phyloP scores from a whole-genome alignment of 2,329 filamentous ascomycete genomes.

The Diaporthe citriasiana region DNA sequence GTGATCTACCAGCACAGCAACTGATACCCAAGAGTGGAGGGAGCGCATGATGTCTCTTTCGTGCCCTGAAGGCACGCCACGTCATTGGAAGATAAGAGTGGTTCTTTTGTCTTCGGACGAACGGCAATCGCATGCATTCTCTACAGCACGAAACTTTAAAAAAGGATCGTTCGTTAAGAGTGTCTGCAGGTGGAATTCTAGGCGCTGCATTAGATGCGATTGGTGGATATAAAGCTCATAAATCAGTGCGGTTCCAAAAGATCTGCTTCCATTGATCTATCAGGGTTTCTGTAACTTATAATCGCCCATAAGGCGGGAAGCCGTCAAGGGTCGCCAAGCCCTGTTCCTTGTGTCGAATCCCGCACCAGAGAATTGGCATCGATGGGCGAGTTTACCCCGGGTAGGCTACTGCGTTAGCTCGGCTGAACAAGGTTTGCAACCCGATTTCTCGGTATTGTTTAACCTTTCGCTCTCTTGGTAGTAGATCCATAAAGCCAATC shows the following conservation, averaged over 20 bases:
- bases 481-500: neutral
- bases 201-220: slow-evolving; percentile 10
- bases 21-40: too few species aligned
- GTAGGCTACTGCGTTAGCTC: neutral
- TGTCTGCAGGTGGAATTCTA: neutral
- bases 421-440: slow-evolving; percentile 17
- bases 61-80: neutral
- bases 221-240: slow-evolving; percentile 17
- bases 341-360: slow-evolving; percentile 16
- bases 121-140: neutral
- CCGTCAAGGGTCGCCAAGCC: neutral
- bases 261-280: slow-evolving; percentile 4
- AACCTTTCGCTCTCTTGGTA: neutral
- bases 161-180: neutral
- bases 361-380: slow-evolving; percentile 25
- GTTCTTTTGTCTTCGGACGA: neutral
- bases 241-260: neutral
- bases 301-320: slow-evolving; percentile 11
- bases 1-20: neutral
- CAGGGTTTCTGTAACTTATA: slow-evolving; percentile 25
- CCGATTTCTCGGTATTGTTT: slow-evolving; percentile 3
- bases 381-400: slow-evolving; percentile 1
- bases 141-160: neutral
- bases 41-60: too few species aligned
- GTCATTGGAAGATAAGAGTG: neutral